Base-by-base conservation (phyloP, 2,329 filamentous ascomycete species). In the Phyllosticta citriasiana region DNA sequence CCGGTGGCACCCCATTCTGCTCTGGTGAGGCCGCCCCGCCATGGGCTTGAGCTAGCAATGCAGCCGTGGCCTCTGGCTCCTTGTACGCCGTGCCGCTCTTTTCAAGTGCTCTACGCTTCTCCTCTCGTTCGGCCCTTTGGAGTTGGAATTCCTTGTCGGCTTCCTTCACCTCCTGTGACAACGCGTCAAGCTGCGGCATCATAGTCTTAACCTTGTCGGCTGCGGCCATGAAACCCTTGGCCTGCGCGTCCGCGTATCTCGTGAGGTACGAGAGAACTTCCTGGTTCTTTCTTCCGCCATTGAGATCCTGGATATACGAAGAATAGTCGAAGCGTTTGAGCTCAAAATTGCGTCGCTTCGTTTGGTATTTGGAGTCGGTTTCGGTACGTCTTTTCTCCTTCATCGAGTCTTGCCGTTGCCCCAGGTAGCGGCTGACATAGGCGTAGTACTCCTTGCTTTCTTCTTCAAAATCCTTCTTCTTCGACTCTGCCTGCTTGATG, bases 371-470 rank as follows among this genome's bases (percentile, higher is more conserved):
- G 33, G 89, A 88, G 73, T 99, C 94, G 67, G 91, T 97, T 68
- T 97, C 91, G 51, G 84, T 89, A 64, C 94, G 86, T 76, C 97
- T 97, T 82, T 99, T 99, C 73, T 96, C 89, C 76, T 97, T 99
- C 68, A 96, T 80, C 7, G 93, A 95, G 74, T 99, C 94, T 71
- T 95, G 91, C 53, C 93, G 85, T 73, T 97, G 93, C 33, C 94
- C 94, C n/a, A 99, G 84, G 75, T 99, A 99, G 55, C 91, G 86
- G 64, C 91, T 89, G 57, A 97, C 89, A 71, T 96, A 99, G 64
- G 88, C 87, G 75, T 99, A 99, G 76, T 96, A 99, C 72, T 99
- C 94, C 73, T 96, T 94, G 78, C 93, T 97, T 73, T 99, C 94
- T 70, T 99, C 94, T 65, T 99, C 94, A 68, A 99, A 99, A 67